A percentile compares a stretch with the other conserved stretches of the same genome.
Conservation (phyloP, 148 eudicot species). For the Cornus controversa region DNA sequence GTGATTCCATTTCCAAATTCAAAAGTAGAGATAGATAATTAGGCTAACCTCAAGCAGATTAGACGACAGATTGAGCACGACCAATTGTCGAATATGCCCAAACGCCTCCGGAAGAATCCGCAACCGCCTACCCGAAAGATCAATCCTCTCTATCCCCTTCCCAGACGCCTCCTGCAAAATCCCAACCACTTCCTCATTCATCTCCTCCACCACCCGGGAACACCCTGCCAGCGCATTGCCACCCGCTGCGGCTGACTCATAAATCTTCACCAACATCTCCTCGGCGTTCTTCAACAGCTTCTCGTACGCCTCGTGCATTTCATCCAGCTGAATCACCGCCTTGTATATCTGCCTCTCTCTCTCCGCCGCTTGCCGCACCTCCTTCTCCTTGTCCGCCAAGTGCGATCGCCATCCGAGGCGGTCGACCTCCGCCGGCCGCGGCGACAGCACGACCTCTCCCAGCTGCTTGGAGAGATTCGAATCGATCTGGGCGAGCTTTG, state of each 20-base stretch:
- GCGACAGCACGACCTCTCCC: slow-evolving; percentile 43
- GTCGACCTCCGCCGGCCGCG: slow-evolving; percentile 21
- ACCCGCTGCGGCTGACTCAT: slow-evolving; percentile 46
- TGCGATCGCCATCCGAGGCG: slow-evolving; percentile 22
- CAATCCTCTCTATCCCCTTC: slow-evolving; percentile 32
- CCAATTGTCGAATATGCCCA: slow-evolving; percentile 44
- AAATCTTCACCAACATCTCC: slow-evolving; percentile 54
- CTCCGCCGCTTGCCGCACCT: slow-evolving; percentile 34
- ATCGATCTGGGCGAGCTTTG: slow-evolving; percentile 49
- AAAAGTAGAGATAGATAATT: not conserved
- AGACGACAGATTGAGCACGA: slow-evolving; percentile 51
- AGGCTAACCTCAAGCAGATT: slow-evolving; percentile 63
- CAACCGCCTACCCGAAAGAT: slow-evolving; percentile 49
- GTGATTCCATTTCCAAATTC: not conserved
- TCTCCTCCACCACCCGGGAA: slow-evolving; percentile 28
- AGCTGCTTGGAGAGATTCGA: slow-evolving; percentile 23
- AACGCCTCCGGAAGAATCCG: slow-evolving; percentile 65
- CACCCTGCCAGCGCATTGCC: slow-evolving; percentile 17
- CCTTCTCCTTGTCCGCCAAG: slow-evolving; percentile 26
- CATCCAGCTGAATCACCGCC: slow-evolving; percentile 60
- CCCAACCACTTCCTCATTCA: slow-evolving; percentile 58
- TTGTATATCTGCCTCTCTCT: slow-evolving; percentile 49
- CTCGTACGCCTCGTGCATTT: slow-evolving; percentile 63
- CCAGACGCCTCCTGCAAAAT: slow-evolving; percentile 44
- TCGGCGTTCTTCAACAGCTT: slow-evolving; percentile 52